phyloP scores from a whole-genome alignment of 2,329 filamentous ascomycete species.

The Fusarium miscanthi region DNA sequence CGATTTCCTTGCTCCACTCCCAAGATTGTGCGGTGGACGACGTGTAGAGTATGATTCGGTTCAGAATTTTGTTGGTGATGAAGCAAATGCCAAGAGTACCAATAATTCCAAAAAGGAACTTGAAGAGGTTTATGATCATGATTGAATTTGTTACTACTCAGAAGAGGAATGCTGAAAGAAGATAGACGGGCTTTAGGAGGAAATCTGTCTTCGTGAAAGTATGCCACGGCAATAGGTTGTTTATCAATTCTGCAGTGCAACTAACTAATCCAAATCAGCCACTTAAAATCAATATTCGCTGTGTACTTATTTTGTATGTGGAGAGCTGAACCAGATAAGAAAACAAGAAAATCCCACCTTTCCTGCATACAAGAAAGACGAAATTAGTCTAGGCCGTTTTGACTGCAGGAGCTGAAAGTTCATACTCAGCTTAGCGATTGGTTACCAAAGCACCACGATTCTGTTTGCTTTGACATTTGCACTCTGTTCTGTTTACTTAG shows the following conservation, averaged over 20 bases:
- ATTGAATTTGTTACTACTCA: fast-evolving
- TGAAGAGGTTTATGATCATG: not conserved
- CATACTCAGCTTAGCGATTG: not conserved
- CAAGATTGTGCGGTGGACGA: not conserved
- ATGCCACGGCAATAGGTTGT: no score
- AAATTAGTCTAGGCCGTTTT: not conserved
- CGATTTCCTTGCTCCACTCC: not conserved
- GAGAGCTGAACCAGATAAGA: not conserved
- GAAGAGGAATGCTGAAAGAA: fast-evolving
- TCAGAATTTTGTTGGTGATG: not conserved
- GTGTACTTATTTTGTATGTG: fast-evolving
- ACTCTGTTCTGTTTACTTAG: fast-evolving
- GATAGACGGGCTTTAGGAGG: fast-evolving
- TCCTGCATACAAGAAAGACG: not conserved
- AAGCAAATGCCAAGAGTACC: not conserved
- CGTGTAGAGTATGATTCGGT: not conserved
- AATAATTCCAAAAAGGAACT: not conserved
- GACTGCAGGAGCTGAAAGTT: not conserved
- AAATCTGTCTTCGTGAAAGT: no score
- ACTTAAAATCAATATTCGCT: no score
- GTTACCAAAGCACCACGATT: not conserved
- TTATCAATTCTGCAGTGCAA: no score
- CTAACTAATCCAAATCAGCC: no score
- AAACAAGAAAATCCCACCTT: not conserved
- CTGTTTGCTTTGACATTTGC: not conserved